phyloP scores from a whole-genome alignment of 148 eudicot species.

The Cornus kousa region DNA sequence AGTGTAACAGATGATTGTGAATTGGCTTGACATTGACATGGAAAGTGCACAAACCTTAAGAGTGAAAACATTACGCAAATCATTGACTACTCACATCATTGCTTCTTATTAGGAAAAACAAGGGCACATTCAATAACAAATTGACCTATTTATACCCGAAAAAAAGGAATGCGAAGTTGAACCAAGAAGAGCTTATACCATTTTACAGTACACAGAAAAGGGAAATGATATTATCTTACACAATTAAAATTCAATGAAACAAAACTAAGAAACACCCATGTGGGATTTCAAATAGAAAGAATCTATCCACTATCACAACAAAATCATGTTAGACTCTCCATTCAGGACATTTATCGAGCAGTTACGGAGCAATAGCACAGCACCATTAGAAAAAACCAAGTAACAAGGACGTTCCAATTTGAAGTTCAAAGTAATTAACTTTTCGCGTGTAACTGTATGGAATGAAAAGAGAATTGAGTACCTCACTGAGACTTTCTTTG shows the following conservation, averaged over 20 bases:
- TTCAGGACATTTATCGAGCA: constrained; percentile 40
- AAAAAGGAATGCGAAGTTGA: background rate
- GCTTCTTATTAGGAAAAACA: no score
- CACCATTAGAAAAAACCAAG: background rate
- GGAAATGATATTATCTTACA: background rate
- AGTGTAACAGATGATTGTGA: background rate
- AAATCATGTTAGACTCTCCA: background rate
- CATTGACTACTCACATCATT: no score
- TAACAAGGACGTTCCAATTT: background rate
- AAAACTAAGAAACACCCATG: background rate
- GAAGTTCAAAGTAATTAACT: background rate
- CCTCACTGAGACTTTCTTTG: constrained; percentile 23
- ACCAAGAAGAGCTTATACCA: background rate
- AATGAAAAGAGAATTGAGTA: constrained; percentile 6
- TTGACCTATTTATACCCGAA: background rate
- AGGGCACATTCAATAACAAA: no score
- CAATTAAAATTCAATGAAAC: background rate
- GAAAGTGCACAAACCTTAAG: background rate
- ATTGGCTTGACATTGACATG: background rate
- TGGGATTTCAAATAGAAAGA: background rate
- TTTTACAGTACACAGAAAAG: background rate
- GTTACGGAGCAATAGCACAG: constrained; percentile 5
- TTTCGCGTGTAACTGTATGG: no score
- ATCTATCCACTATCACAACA: background rate
- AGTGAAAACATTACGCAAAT: background rate